A percentile compares a stretch with the other conserved stretches of the same genome.
phyloP scores from a whole-genome alignment of 306 rosid genomes.

The Cicer bijugum region DNA sequence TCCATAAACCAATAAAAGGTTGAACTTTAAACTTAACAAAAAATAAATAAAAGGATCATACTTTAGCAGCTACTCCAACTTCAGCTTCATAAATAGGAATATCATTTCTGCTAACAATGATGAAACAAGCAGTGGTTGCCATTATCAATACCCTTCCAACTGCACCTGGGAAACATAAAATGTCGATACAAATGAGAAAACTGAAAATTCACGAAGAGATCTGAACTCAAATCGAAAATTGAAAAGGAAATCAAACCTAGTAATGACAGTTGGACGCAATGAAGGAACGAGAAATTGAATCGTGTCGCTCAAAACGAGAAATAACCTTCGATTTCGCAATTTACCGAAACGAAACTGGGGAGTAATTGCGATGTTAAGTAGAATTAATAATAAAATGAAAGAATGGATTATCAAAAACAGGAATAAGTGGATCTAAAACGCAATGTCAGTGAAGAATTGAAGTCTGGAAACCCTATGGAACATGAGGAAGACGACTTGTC shows the following conservation, averaged over 20 bases:
- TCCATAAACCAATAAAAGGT: constrained; percentile 4
- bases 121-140: constrained; percentile 96
- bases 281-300: not conserved
- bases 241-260: constrained; percentile 11
- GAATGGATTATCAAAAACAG: not conserved
- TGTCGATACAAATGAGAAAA: not conserved
- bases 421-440: constrained; percentile 19
- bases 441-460: not conserved
- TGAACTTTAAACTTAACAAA: not conserved
- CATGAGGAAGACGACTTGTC: not conserved
- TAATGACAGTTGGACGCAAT: constrained; percentile 1
- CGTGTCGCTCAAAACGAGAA: not conserved
- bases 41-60: constrained; percentile 38
- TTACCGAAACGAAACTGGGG: not conserved
- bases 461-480: constrained; percentile 29
- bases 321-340: constrained; percentile 13
- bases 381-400: not conserved
- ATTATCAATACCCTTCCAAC: constrained; percentile 48
- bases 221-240: constrained; percentile 3
- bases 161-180: not conserved
- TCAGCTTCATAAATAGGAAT: constrained; percentile 98
- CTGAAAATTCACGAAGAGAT: not conserved
- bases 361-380: constrained; percentile 12
- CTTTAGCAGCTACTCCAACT: constrained; percentile 97
- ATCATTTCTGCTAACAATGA: constrained; percentile 94